phyloP scores from a whole-genome alignment of 345 rosid species.

The Hypericum androsaemum region DNA sequence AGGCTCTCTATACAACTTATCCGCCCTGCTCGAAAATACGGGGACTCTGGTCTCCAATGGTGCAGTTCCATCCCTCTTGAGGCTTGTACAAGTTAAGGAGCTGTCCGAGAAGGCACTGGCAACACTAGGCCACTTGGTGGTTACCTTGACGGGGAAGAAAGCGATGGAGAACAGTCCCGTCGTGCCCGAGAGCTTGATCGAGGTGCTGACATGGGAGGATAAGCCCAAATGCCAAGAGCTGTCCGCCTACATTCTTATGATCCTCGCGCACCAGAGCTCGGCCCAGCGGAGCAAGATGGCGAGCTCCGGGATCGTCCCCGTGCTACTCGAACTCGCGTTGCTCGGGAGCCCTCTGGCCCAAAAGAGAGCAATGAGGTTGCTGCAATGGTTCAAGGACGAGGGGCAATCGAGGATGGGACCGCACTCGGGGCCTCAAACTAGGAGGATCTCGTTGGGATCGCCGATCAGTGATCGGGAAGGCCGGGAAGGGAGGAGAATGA shows the following conservation, averaged over 20 bases:
- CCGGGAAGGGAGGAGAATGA: conserved; percentile 64
- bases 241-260: conserved; percentile 67
- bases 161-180: conserved; percentile 46
- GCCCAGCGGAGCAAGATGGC: conserved; percentile 62
- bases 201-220: conserved; percentile 80
- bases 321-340: conserved; percentile 56
- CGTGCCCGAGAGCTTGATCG: conserved; percentile 60
- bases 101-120: conserved; percentile 67
- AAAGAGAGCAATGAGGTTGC: conserved; percentile 65
- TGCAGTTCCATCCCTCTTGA: conserved; percentile 38
- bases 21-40: conserved; percentile 54
- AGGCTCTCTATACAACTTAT: conserved; percentile 46
- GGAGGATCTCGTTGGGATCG: conserved; percentile 44
- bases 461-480: conserved; percentile 40
- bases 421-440: conserved; percentile 86
- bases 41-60: conserved; percentile 45
- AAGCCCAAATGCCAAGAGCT: conserved; percentile 76
- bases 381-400: conserved; percentile 94
- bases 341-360: conserved; percentile 72
- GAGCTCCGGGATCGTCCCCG: conserved; percentile 67
- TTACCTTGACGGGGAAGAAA: conserved; percentile 66
- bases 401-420: conserved; percentile 79
- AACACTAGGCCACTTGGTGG: conserved; percentile 61
- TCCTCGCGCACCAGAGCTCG: conserved; percentile 76
- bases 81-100: conserved; percentile 30